These are phyloP conservation scores for Candida maltosa DNA, from an alignment of 805 yeast genomes.

Conservation along the genomic window DNA sequence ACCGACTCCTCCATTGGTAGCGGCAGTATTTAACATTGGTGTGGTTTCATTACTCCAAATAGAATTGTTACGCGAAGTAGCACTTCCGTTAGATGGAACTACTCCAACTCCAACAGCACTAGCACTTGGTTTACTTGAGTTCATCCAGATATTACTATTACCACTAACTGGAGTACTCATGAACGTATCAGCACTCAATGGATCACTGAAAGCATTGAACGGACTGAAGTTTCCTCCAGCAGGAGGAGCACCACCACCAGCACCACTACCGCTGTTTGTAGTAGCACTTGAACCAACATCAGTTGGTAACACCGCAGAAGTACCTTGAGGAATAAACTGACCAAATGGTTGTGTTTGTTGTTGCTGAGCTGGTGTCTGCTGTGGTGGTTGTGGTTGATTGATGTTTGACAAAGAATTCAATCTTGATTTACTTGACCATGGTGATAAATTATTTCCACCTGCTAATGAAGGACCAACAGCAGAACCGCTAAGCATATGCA, in stretches of 20 bases:
- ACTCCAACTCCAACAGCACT: conserved; percentile 4
- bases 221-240: conserved; percentile 15
- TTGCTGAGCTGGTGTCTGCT: conserved; percentile 1
- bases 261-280: background rate
- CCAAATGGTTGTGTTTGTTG: conserved; percentile 2
- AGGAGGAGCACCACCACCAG: background rate
- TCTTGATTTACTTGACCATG: conserved; percentile 11
- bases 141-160: conserved; percentile 9
- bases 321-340: too few relatives aligned
- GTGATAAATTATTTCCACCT: conserved; percentile 4
- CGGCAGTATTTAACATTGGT: conserved; percentile 8
- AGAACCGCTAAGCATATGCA: conserved; percentile 1
- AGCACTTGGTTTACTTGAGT: conserved; percentile 8
- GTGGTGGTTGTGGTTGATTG: conserved; percentile 5
- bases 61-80: conserved; percentile 21
- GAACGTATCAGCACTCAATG: conserved; percentile 4
- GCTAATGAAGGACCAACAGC: background rate
- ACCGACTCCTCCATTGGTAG: background rate
- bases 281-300: background rate
- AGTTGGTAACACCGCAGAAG: conserved; percentile 3
- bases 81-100: background rate
- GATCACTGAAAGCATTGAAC: conserved; percentile 10
- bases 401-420: conserved; percentile 7
- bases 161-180: conserved; percentile 6
- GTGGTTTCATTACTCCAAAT: conserved; percentile 26